Base-by-base conservation (phyloP, 2,329 filamentous ascomycete species). In the Alternaria alternata region DNA sequence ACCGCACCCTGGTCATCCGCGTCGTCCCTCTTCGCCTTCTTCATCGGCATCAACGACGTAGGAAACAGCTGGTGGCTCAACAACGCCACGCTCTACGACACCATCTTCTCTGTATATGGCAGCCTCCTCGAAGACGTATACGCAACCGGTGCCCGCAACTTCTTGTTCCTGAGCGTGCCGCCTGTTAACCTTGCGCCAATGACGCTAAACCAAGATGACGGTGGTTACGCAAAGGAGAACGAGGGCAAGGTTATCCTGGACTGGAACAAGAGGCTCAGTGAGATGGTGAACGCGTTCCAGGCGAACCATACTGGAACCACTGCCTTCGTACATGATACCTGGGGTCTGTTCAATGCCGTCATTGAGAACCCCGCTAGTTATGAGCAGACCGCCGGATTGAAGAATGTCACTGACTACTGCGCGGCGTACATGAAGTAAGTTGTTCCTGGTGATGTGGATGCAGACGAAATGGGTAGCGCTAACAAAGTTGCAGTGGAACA, bases 371-470 rank as follows among this genome's bases (percentile, higher is more conserved):
- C 86, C 0, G 70, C 65, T n/a, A 76, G 72, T 7, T 85, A 81
- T 61, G 68, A 76, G 26, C 81, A 86, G 73, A 88, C 87, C 0
- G 79, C 79, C 1, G 76, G 76, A 0, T 80, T 85, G 49, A 84
- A 84, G 72, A 88, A 89, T 67, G 83, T 82, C 0, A 88, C 85
- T 0, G 78, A 62, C 0, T 89, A 81, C 62, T 90, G 88, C 66
- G 70, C 64, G 11, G 81, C 78, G 0, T 89, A 89, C 71, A 71
- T 81, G 66, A 85, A 85, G 76, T 79, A 65, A 54, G 75, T 73
- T 4, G 24, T n/a, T 38, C 49, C 47, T 5, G 8, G 28, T 22
- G 46, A 8, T 42, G 22, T 53, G n/a, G 2, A 3, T 5, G 14
- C 36, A 52, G 12, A 46, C 26, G 24, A 5, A 28, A 5, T 38